These are phyloP conservation scores for Globisporangium emineosum DNA, from an alignment of 352 stramenopile species.

Conservation along the genomic window DNA sequence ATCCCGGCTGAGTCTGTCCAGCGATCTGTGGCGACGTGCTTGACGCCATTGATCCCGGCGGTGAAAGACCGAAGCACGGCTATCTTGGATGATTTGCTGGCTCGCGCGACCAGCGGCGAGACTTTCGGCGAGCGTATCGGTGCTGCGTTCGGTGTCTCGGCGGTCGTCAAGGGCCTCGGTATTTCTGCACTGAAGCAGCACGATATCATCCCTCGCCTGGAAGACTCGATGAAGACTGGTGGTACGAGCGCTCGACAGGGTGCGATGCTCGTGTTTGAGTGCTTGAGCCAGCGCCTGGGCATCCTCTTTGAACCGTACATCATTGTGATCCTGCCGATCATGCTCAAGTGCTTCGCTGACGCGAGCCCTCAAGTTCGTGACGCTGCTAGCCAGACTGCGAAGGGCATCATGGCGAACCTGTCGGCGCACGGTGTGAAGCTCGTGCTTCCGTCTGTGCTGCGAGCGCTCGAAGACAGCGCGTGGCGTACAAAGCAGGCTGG, in stretches of 20 bases:
- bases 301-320: constrained; percentile 98
- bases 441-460: constrained; percentile 96
- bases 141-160: constrained; percentile 96
- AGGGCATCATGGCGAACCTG: constrained; percentile 98
- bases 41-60: constrained; percentile 86
- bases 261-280: constrained; percentile 97
- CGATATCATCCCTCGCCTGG: constrained; percentile 92
- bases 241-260: constrained; percentile 87
- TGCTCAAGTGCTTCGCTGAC: constrained; percentile 98
- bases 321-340: constrained; percentile 97
- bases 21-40: constrained; percentile 86
- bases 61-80: constrained; percentile 71
- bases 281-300: constrained; percentile 93
- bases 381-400: constrained; percentile 92
- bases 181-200: constrained; percentile 98
- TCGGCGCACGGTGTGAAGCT: constrained; percentile 99
- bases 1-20: constrained; percentile 94
- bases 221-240: constrained; percentile 77
- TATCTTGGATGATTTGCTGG: constrained; percentile 77
- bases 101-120: constrained; percentile 63
- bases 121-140: constrained; percentile 90
- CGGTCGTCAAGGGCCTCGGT: constrained; percentile 98
- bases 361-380: constrained; percentile 95
- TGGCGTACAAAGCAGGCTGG: constrained; percentile 99
- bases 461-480: constrained; percentile 89